These are phyloP conservation scores for Zalaria obscura DNA, from an alignment of 2,329 filamentous ascomycete genomes.

Conservation along the genomic window DNA sequence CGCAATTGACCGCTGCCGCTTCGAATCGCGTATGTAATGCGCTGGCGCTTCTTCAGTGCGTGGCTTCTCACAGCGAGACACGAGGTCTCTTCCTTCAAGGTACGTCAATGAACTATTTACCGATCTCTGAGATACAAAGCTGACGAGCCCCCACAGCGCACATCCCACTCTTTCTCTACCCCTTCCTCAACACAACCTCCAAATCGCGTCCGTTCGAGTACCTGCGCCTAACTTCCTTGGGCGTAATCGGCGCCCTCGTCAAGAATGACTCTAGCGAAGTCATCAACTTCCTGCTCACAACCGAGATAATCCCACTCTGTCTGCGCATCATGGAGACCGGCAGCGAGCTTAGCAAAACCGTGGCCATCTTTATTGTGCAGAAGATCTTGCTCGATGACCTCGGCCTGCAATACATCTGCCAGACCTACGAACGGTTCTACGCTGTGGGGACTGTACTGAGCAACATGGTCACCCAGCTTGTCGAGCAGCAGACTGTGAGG, in stretches of 20 bases:
- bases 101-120: slow-evolving; percentile 27
- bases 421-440: slow-evolving; percentile 96
- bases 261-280: slow-evolving; percentile 98
- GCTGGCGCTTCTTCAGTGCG: slow-evolving; percentile 86
- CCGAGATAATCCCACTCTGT: slow-evolving; percentile 95
- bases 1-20: slow-evolving; percentile 91
- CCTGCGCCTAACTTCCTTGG: slow-evolving; percentile 83
- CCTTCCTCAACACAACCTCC: slow-evolving; percentile 95
- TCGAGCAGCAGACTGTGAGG: slow-evolving; percentile 92
- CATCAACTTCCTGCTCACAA: slow-evolving; percentile 96
- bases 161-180: slow-evolving; percentile 93
- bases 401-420: slow-evolving; percentile 94
- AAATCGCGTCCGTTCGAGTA: slow-evolving; percentile 98
- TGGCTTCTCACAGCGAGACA: slow-evolving; percentile 94
- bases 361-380: slow-evolving; percentile 98
- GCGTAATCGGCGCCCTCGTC: slow-evolving; percentile 90
- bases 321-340: slow-evolving; percentile 98
- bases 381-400: slow-evolving; percentile 97
- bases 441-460: slow-evolving; percentile 93
- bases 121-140: slow-evolving; percentile 1
- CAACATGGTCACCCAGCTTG: slow-evolving; percentile 96
- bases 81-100: slow-evolving; percentile 85
- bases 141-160: slow-evolving; percentile 48
- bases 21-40: slow-evolving; percentile 97
- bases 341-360: slow-evolving; percentile 94